These are phyloP conservation scores for Leishmania amazonensis DNA, from an alignment of 208 protist genomes.

Conservation along the genomic window DNA sequence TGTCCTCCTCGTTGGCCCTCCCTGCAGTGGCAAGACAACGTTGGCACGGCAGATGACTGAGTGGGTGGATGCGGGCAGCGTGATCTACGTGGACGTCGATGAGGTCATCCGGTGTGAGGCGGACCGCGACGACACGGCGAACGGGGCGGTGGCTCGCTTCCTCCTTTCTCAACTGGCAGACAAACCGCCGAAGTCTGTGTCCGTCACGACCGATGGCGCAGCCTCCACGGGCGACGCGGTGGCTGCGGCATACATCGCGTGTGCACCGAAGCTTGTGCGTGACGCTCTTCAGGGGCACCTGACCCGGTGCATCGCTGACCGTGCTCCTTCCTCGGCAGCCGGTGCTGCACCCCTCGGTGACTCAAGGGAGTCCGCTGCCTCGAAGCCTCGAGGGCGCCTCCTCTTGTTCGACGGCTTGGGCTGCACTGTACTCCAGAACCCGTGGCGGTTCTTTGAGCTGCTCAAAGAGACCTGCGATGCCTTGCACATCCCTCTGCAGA, in stretches of 20 bases:
- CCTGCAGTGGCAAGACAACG: slow-evolving; percentile 76
- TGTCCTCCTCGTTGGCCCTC: slow-evolving; percentile 80
- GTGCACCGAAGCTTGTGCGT: slow-evolving; percentile 31
- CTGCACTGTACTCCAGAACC: slow-evolving; percentile 58
- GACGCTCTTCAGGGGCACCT: slow-evolving; percentile 31
- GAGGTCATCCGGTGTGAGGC: slow-evolving; percentile 56
- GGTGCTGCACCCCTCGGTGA: neutral
- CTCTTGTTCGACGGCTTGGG: slow-evolving; percentile 79
- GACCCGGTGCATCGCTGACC: slow-evolving; percentile 13
- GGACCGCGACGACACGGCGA: slow-evolving; percentile 67
- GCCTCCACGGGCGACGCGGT: slow-evolving; percentile 6
- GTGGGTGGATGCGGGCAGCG: slow-evolving; percentile 1
- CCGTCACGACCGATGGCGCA: neutral
- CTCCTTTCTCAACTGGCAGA: slow-evolving; percentile 36
- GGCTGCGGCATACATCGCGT: slow-evolving; percentile 12
- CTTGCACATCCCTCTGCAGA: slow-evolving; percentile 37
- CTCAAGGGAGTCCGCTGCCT: too few species aligned
- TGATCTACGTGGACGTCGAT: slow-evolving; percentile 53
- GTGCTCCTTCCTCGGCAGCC: neutral
- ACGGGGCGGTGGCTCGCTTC: slow-evolving; percentile 71
- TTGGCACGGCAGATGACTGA: slow-evolving; percentile 48
- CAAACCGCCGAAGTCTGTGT: neutral
- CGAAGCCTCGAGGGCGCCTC: slow-evolving; percentile 5
- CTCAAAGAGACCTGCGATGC: slow-evolving; percentile 42
- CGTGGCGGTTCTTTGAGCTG: slow-evolving; percentile 48